Evolutionary conservation across 192 early-diverging fungal species (phyloP).

Genomic region (Coemansia sp.): DNA sequence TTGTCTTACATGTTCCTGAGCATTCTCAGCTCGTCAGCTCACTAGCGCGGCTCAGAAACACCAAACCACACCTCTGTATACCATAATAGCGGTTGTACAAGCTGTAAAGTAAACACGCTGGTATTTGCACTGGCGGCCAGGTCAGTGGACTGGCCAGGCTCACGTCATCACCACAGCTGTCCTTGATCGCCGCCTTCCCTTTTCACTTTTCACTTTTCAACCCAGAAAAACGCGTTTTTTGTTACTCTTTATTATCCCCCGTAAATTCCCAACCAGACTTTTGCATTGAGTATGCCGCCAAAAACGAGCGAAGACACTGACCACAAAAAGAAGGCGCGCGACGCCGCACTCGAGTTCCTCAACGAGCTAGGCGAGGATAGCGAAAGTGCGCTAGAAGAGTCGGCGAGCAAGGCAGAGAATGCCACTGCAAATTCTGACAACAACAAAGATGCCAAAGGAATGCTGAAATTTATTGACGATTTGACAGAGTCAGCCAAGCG

Average conservation of each 20-base stretch:
- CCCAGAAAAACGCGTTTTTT: neutral
- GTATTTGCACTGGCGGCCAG: too few relatives aligned
- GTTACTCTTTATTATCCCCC: neutral
- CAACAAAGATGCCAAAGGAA: conserved; percentile 29
- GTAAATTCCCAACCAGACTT: neutral
- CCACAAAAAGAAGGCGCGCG: conserved; percentile 51
- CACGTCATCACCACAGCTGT: too few relatives aligned
- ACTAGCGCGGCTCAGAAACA: too few relatives aligned
- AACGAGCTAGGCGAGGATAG: conserved; percentile 44
- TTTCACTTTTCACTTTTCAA: too few relatives aligned
- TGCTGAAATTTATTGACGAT: conserved; percentile 52
- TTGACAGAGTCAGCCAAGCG: conserved; percentile 53
- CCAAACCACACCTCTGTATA: too few relatives aligned
- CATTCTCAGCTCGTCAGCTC: too few relatives aligned
- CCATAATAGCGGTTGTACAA: too few relatives aligned
- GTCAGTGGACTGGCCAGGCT: too few relatives aligned
- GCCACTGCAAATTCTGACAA: conserved; percentile 13
- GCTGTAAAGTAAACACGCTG: too few relatives aligned
- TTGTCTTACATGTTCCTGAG: too few relatives aligned
- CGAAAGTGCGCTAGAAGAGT: conserved; percentile 2
- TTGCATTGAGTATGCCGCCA: conserved; percentile 28
- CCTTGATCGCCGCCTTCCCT: too few relatives aligned
- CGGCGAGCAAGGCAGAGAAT: conserved; percentile 6
- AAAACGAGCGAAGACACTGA: conserved; percentile 17
- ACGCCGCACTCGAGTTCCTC: conserved; percentile 53